Conservation (phyloP, 768 basidiomycete genomes). For the Lenzites betulinus region DNA sequence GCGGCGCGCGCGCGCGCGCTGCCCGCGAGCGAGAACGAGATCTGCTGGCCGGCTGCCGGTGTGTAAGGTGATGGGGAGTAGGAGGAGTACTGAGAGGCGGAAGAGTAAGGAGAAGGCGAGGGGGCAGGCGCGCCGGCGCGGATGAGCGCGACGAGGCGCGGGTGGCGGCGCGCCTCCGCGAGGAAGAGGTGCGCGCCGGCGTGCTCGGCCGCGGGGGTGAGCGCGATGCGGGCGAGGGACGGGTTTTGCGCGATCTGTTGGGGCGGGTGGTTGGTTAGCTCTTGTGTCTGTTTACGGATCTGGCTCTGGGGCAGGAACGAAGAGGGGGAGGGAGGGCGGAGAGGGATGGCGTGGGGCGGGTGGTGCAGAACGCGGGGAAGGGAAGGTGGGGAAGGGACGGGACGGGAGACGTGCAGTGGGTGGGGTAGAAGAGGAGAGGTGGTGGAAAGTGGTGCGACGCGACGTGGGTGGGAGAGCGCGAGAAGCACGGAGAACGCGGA, state of each 20-base stretch:
- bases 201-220: conserved; percentile 36
- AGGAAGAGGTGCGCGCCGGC: conserved; percentile 57
- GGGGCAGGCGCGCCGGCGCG: conserved; percentile 49
- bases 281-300: neutral
- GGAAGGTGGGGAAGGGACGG: too few species aligned
- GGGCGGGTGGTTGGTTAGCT: neutral
- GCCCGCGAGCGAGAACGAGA: conserved; percentile 5
- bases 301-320: neutral
- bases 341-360: too few species aligned
- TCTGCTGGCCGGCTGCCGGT: too few species aligned
- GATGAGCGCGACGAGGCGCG: conserved; percentile 54
- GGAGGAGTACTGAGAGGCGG: neutral
- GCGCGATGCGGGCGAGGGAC: conserved; percentile 45
- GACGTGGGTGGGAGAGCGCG: neutral
- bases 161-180: conserved; percentile 54
- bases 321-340: too few species aligned
- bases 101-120: neutral
- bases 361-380: too few species aligned
- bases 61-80: too few species aligned
- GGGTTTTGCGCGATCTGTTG: conserved; percentile 42
- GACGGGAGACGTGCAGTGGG: too few species aligned
- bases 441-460: neutral
- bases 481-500: neutral
- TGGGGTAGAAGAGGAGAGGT: neutral
- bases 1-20: conserved; percentile 10